phyloP scores from a whole-genome alignment of 2,329 filamentous ascomycete genomes.

The Botrytis fabae region DNA sequence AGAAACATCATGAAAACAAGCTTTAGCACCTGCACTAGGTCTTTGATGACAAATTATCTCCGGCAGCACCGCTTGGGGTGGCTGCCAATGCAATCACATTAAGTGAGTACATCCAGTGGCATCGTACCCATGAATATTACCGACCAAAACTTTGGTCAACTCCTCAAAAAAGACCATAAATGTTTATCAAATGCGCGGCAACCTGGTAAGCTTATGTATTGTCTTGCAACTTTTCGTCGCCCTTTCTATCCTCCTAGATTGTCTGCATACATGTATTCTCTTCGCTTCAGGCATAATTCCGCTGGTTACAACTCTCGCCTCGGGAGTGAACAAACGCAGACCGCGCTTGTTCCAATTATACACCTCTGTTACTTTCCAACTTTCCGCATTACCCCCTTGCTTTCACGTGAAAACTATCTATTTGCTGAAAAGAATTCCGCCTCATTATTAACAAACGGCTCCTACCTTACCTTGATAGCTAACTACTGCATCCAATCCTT shows the following conservation, averaged over 20 bases:
- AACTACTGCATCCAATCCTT: no score
- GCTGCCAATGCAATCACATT: background rate
- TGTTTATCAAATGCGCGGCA: background rate
- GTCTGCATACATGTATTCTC: no score
- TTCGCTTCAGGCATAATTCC: background rate
- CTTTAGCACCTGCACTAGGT: background rate
- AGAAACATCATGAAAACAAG: background rate
- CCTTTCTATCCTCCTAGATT: background rate
- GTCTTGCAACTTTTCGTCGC: background rate
- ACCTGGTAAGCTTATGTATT: background rate
- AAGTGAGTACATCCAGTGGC: background rate
- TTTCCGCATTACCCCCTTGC: no score
- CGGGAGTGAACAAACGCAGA: background rate
- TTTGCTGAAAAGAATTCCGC: background rate
- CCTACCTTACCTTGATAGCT: no score
- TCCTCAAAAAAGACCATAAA: background rate
- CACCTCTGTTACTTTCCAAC: background rate
- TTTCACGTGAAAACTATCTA: fast-evolving
- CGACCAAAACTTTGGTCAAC: no score
- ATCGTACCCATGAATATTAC: background rate
- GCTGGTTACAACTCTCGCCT: background rate
- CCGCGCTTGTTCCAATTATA: background rate
- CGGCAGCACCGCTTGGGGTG: background rate
- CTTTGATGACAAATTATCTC: background rate
- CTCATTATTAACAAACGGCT: no score